Evolutionary conservation across 2,329 filamentous ascomycete species (phyloP).

Genomic region (Microthyrium microscopicum): DNA sequence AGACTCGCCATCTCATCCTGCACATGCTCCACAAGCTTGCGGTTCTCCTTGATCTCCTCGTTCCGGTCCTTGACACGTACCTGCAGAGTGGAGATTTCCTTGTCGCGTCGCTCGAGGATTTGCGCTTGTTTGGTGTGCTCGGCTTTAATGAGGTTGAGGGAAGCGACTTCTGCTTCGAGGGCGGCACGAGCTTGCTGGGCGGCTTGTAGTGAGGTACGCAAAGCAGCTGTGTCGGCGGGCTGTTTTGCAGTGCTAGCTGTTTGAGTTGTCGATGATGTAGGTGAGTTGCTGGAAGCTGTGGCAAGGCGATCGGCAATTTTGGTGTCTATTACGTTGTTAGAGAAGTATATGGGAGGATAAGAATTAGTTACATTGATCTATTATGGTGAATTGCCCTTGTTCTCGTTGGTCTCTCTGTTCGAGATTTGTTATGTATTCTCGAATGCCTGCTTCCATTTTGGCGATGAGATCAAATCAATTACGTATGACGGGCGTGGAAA

Average conservation of each 20-base stretch:
- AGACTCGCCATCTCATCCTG: conserved; percentile 87
- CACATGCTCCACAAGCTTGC: conserved; percentile 66
- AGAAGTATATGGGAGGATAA: background rate
- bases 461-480: too few species aligned
- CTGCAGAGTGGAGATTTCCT: conserved; percentile 44
- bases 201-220: conserved; percentile 5
- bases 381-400: background rate
- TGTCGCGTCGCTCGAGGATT: conserved; percentile 8
- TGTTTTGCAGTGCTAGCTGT: background rate
- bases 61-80: conserved; percentile 62
- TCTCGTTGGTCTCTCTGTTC: background rate
- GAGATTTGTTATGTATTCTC: background rate
- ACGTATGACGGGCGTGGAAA: background rate
- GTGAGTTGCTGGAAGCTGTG: conserved; percentile 3
- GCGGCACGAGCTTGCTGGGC: conserved; percentile 5
- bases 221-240: background rate
- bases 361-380: background rate
- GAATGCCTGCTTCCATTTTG: background rate
- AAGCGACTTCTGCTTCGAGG: conserved; percentile 3
- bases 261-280: conserved; percentile 1
- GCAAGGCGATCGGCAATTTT: too few species aligned
- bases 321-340: too few species aligned
- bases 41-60: conserved; percentile 71
- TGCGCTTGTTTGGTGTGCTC: conserved; percentile 3
- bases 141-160: background rate